Base-by-base conservation (phyloP, 306 rosid genomes). In the Alnus rubra region DNA sequence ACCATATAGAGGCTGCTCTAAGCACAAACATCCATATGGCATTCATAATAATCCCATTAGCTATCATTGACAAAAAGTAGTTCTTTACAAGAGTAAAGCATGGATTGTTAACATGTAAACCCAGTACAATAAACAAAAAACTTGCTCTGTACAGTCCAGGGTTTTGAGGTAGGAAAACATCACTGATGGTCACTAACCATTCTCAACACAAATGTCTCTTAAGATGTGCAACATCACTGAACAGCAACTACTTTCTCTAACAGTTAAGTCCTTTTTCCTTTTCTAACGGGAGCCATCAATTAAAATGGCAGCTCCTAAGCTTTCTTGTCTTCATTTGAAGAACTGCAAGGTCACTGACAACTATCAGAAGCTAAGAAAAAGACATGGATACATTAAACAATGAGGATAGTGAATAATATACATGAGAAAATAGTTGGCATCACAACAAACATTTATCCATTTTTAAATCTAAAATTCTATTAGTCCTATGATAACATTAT, bases 331-430 rank as follows among this genome's bases (percentile, higher is more conserved):
- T 65, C 82, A 49, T 74, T 68, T 60, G 58, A 19, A 33, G 76
- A 74, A 82, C 84, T 54, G 80, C 84, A 77, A 55, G 74, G n/a
- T 42, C 74, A 30, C 78, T 65, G 15, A 68, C 51, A 81, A 74
- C 78, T 19, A 65, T 47, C 37, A 78, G 49, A 52, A 51, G 31
- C 47, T 59, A 73, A 33, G 44, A 31, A 52, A 54, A 35, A 14
- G 15, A 7, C 45, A 39, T 18, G 16, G 62, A 45, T 11, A 4
- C 37, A 52, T 28, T 23, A 31, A 59, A 31, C 51, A 42, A 54
- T 11, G 42, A 65, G 39, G 52, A 68, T 19, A 52, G 23, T 28
- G 69, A 35, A 63, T 13, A 30, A 59, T 59, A 10, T 28, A 59
- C 67, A 19, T 59, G 67, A 59, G 5, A 59, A 59, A 59, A 59